A percentile compares a stretch with the other conserved stretches of the same genome.
Evolutionary conservation across 352 stramenopile genomes (phyloP).

Genomic region (Globisporangium sylvaticum): DNA sequence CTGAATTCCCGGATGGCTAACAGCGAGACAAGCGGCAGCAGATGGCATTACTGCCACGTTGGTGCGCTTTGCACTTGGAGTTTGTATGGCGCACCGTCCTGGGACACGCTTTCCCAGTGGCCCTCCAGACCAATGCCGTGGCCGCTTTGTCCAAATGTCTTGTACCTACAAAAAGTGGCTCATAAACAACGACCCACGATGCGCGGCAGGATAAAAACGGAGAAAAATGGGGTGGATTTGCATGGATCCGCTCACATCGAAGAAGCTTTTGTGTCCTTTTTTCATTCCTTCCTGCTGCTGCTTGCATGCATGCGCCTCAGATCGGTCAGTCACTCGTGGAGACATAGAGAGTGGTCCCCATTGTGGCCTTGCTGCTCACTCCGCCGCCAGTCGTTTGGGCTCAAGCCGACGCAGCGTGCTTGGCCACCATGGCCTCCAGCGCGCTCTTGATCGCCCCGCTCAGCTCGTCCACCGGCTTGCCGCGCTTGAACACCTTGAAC

Average conservation of each 20-base stretch:
- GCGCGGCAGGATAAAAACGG: background rate
- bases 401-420: constrained; percentile 21
- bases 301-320: background rate
- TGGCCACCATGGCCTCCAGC: constrained; percentile 51
- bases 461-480: constrained; percentile 87
- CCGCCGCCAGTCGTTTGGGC: background rate
- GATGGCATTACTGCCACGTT: constrained; percentile 12
- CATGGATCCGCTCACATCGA: background rate
- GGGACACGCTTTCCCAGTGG: constrained; percentile 3
- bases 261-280: background rate
- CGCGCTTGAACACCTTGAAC: constrained; percentile 91
- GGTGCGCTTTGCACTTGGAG: background rate
- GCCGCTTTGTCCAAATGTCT: background rate
- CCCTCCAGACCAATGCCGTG: background rate
- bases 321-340: background rate
- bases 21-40: constrained; percentile 6
- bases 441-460: constrained; percentile 65
- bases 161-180: background rate
- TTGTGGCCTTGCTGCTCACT: background rate
- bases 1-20: background rate
- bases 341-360: background rate
- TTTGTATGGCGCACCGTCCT: background rate
- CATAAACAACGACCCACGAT: background rate
- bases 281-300: background rate
- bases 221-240: constrained; percentile 1